Evolutionary conservation across 345 rosid species (phyloP).

Genomic region (Abelmoschus esculentus): DNA sequence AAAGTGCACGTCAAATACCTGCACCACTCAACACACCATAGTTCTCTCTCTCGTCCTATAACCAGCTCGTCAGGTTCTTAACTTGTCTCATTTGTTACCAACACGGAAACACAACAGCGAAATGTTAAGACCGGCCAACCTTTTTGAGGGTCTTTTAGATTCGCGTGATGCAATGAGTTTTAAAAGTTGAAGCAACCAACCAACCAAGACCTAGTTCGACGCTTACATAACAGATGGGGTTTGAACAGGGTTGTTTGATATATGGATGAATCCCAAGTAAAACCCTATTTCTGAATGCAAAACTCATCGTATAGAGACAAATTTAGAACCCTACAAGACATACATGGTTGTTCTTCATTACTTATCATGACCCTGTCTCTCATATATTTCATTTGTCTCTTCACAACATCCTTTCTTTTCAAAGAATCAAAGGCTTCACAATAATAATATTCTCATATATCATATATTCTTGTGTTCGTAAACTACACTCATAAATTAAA

Average conservation of each 20-base stretch:
- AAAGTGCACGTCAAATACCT: conserved; percentile 14
- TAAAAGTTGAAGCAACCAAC: background rate
- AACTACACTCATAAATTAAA: background rate
- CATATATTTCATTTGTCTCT: background rate
- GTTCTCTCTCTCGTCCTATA: background rate
- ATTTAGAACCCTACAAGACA: background rate
- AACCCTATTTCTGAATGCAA: conserved; percentile 13
- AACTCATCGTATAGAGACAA: background rate
- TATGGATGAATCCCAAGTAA: conserved; percentile 9
- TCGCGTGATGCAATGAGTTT: background rate
- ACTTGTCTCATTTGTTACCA: background rate
- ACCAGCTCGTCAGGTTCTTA: background rate
- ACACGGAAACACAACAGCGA: background rate
- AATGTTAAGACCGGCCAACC: background rate
- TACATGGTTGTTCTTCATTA: background rate
- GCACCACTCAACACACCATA: conserved; percentile 4
- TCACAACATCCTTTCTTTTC: too few species aligned
- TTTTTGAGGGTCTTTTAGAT: background rate
- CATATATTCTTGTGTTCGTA: too few species aligned
- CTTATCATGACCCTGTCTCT: background rate
- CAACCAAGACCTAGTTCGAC: background rate
- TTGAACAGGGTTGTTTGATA: background rate
- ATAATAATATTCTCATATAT: too few species aligned
- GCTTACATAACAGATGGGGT: background rate
- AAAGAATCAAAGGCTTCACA: background rate